Evolutionary conservation across 2,329 filamentous ascomycete species (phyloP), one percentile per base, ranked within the genome.

Genomic region (Diaporthe sp.): DNA sequence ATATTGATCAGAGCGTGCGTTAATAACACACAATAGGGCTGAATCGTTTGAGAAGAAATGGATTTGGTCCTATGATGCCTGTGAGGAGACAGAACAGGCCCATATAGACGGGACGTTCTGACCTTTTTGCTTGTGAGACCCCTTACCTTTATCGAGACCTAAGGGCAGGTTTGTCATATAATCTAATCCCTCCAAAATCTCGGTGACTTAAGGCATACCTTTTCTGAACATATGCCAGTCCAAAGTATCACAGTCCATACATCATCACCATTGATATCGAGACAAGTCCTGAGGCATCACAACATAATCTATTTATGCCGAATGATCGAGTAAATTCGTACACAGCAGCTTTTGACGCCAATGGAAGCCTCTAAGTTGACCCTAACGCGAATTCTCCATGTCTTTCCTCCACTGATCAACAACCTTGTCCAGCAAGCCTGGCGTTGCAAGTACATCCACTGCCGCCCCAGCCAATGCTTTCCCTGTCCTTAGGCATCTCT

Each of bases 391-490:
- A 17, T 33, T 50, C 54, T 78, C 77, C 73, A 81, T 79, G 9
- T 81, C 80, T 47, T 77, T 76, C 74, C 80, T 71, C 80, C 84
- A 88, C 58, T 84, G 82, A 71, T 80, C 80, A 79, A 85, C 86
- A 13, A 87, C 82, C 55, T 83, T 80, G 7, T 83, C 82, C 15
- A 89, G 78, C n/a, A 89, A 76, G 1, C 83, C 83, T 6, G 85
- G 78, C 6, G 83, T 81, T 0, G 82, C 83, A 61, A 90, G 78
- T 0, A 89, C 82, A 73, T 89, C 87, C 3, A 89, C 75, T 0
- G 85, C 88, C 1, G 86, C 84, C 3, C 86, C 86, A 2, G 87
- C 87, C 52, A 89, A 78, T 7, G 84, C 85, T 77, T 89, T 89
- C 0, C 83, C 87, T 0, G 86, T 86, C 66, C 84, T 82, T 30